These are phyloP conservation scores for Grifola frondosa DNA, from an alignment of 1,284 basidiomycete species.

Conservation along the genomic window DNA sequence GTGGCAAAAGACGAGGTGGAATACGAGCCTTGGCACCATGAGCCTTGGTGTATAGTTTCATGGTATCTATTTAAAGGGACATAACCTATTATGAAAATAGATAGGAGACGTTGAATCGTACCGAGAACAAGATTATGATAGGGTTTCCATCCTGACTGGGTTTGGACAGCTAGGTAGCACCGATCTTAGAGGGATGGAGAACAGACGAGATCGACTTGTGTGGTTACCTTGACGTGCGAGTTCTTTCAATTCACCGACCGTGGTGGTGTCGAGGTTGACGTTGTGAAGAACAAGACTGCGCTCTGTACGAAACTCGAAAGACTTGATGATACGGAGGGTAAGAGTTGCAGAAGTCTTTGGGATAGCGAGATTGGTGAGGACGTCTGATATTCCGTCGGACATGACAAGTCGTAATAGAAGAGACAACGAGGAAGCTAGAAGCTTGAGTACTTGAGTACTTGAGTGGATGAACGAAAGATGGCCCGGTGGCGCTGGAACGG, in stretches of 20 bases:
- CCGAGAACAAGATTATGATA: slow-evolving; percentile 75
- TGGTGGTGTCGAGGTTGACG: slow-evolving; percentile 77
- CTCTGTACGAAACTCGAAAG: slow-evolving; percentile 90
- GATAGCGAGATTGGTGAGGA: slow-evolving; percentile 62
- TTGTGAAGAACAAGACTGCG: slow-evolving; percentile 84
- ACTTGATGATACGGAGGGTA: slow-evolving; percentile 94
- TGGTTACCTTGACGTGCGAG: slow-evolving; percentile 58
- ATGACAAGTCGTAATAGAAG: no score
- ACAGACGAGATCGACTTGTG: slow-evolving; percentile 8
- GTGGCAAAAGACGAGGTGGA: not conserved
- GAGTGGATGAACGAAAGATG: no score
- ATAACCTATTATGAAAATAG: not conserved
- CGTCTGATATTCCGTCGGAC: slow-evolving; percentile 46
- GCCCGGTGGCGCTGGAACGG: no score
- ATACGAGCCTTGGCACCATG: slow-evolving; percentile 84
- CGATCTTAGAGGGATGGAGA: slow-evolving; percentile 1
- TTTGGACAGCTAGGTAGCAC: slow-evolving; percentile 57
- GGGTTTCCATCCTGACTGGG: slow-evolving; percentile 81
- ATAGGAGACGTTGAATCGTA: slow-evolving; percentile 31
- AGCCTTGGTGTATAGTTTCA: slow-evolving; percentile 93
- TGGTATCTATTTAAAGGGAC: slow-evolving; percentile 61
- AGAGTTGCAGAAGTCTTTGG: slow-evolving; percentile 77
- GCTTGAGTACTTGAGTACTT: no score
- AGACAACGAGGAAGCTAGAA: no score
- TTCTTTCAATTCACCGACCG: slow-evolving; percentile 78